Evolutionary conservation across 2,329 filamentous ascomycete genomes (phyloP).

Genomic region (Colletotrichum sp.): DNA sequence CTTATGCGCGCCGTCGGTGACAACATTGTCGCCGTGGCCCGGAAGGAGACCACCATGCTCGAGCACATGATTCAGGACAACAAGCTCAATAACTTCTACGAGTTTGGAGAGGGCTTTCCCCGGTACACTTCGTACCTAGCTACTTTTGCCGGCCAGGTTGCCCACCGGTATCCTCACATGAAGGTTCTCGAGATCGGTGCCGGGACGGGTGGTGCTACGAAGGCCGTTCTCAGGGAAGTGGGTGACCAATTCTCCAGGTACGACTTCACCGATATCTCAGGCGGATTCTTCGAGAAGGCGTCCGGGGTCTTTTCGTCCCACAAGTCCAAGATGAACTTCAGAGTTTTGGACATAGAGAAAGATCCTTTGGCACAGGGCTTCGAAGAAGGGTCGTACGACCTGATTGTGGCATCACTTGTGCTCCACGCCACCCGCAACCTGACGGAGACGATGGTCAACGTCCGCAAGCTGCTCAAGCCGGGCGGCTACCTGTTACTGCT

Average conservation of each 20-base stretch:
- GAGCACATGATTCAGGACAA: constrained; percentile 35
- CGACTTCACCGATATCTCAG: constrained; percentile 27
- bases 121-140: neutral
- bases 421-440: constrained; percentile 30
- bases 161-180: constrained; percentile 13
- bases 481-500: constrained; percentile 29
- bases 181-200: constrained; percentile 41
- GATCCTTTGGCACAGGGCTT: constrained; percentile 32
- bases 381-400: constrained; percentile 26
- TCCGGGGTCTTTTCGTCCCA: constrained; percentile 26
- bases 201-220: constrained; percentile 41
- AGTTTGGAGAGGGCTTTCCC: constrained; percentile 8
- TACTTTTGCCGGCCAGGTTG: neutral
- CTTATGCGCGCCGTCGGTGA: constrained; percentile 28
- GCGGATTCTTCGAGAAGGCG: constrained; percentile 23
- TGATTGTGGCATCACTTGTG: constrained; percentile 32
- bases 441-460: constrained; percentile 25
- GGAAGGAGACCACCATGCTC: constrained; percentile 33
- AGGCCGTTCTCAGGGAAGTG: constrained; percentile 7
- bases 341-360: constrained; percentile 33
- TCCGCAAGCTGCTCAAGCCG: constrained; percentile 30
- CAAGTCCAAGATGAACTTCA: constrained; percentile 20
- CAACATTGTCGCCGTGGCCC: constrained; percentile 32
- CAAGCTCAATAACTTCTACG: constrained; percentile 32
- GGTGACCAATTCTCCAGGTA: constrained; percentile 15